Base-by-base conservation (phyloP, 352 stramenopile species). In the Saprolegnia diclina region DNA sequence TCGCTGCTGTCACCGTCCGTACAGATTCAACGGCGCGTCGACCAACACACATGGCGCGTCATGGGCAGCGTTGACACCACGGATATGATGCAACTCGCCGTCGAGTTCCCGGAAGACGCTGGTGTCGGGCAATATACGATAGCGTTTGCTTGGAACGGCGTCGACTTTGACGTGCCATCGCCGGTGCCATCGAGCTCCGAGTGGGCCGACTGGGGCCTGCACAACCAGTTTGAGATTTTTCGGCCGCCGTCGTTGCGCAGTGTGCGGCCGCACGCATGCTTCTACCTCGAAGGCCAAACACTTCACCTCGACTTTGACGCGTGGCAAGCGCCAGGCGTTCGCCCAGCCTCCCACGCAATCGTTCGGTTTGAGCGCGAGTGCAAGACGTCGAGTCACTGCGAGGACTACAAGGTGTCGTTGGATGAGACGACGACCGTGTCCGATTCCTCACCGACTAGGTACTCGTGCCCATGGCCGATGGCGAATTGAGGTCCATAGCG, bases 151-250 rank as follows among this genome's bases (percentile, higher is more conserved):
- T 69, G 53, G 42, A 69, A 69, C 29, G 29, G 21, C 37, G 7
- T 61, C 22, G 63, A 69, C 29, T 67, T 57, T 14, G 14, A 37
- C 52, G 35, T 4, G 9, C 19, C 45, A 1, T n/a, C 44, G 18
- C 10, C 46, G 18, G 4, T 26, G 10, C n/a, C 45, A 29, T 4
- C 24, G 42, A 62, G 14, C 13, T n/a, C 16, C 11, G 6, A 19
- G 18, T 69, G 63, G 63, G 38, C 63, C 9, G n/a, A 21, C 7
- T 69, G 63, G 63, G 5, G 11, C 18, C 10, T 6, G 11, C 63
- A 69, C 29, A 26, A 24, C 13, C 48, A 37, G 21, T 69, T 69
- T 22, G 29, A n/a, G 18, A 61, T 69, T 7, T 69, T 63, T 38
- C 13, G 16, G 5, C 63, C 48, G 14, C 50, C 63, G 2, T 16